A percentile compares a stretch with the other conserved stretches of the same genome.
phyloP scores from a whole-genome alignment of 805 yeast genomes.

The Tetrapisispora fleetii region DNA sequence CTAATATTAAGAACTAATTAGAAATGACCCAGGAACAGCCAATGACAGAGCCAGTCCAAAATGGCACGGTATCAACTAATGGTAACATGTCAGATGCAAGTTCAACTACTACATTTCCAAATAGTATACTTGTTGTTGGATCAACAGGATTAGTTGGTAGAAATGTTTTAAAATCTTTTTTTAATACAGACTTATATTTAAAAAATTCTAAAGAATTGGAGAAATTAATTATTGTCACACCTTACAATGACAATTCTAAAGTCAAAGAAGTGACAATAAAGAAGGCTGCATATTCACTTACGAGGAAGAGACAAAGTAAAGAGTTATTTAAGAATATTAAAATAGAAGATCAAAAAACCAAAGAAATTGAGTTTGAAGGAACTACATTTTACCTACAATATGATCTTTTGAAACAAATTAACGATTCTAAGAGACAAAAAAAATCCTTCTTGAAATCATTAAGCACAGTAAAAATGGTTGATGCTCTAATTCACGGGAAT shows the following conservation, averaged over 20 bases:
- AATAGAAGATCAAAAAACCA: background rate
- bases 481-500: background rate
- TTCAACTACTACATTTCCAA: background rate
- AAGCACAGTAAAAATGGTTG: background rate
- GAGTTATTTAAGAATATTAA: conserved; percentile 2
- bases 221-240: background rate
- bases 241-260: background rate
- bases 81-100: background rate
- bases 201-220: background rate
- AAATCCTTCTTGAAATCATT: background rate
- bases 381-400: background rate
- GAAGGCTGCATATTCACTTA: conserved; percentile 7
- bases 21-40: background rate
- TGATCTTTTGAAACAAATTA: background rate
- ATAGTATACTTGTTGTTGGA: conserved; percentile 14
- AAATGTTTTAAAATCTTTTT: conserved; percentile 8
- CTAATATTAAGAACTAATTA: too few relatives aligned
- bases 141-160: conserved; percentile 19
- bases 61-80: background rate
- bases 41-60: background rate
- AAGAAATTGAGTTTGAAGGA: conserved; percentile 1
- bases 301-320: conserved; percentile 2
- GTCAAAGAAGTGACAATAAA: background rate
- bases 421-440: background rate
- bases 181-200: conserved; percentile 8